Base-by-base conservation (phyloP, 75 land plant genomes). In the Gnetum montanum region DNA sequence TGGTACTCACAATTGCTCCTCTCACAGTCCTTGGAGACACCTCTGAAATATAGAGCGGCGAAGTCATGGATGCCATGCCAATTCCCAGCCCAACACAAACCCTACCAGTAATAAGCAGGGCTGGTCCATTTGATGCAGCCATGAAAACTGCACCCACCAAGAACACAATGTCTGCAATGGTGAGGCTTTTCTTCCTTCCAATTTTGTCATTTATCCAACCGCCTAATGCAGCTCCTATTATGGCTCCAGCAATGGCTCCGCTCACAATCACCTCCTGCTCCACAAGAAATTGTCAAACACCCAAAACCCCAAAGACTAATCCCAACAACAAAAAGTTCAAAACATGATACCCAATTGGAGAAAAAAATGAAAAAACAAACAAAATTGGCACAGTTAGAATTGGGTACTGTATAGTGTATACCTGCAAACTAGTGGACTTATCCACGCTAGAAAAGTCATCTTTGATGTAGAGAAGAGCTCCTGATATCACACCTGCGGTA, bases 31-130 rank as follows among this genome's bases (percentile, higher is more conserved):
- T 75, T 1, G 90, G 95, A 10, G 95, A 85, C 26, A 83, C 90
- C 58, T 89, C 96, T 4, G 96, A 90, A 34, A 90, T 89, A 70
- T 89, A 89, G 15, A 85, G 78, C 6, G 90, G 95, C 20, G 95
- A 57, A 11, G 90, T 89, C 90, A 89, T 82, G 26, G 96, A 90
- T 4, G 96, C 86, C 76, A 86, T 77, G 18, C 96, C 90, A 7
- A 86, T 81, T 8, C 92, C 92, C 2, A 90, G 54, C 1, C 96
- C 96, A 0, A 90, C 86, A 31, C 82, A 72, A 4, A 85, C 51
- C 30, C 86, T 63, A 20, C 90, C 95, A 8, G 61, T 28, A 36
- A 90, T 79, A 40, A 85, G 62, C 6, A 79, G 2, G 2, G 46
- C 31, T 8, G 89, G 85, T 7, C 34, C 56, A 0, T 63, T 70